A percentile compares a stretch with the other conserved stretches of the same genome.
These are phyloP conservation scores for Fusarium humuli DNA, from an alignment of 2,329 filamentous ascomycete genomes.

Conservation along the genomic window DNA sequence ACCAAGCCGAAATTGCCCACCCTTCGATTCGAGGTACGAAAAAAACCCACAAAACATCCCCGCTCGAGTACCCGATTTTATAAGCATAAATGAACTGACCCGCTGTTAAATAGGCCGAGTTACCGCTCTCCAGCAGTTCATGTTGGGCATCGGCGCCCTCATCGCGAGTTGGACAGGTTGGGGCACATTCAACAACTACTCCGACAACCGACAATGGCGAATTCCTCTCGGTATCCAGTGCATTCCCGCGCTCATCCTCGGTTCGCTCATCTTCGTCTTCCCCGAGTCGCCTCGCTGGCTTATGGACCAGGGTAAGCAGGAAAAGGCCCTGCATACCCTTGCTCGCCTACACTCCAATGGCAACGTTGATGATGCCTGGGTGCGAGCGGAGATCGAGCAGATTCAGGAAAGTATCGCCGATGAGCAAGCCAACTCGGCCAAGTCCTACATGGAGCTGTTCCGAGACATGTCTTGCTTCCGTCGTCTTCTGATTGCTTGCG, in stretches of 20 bases:
- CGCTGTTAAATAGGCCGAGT: not conserved
- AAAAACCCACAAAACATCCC: conserved; percentile 65
- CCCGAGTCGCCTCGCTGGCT: conserved; percentile 81
- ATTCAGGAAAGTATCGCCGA: conserved; percentile 74
- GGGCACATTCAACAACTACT: conserved; percentile 57
- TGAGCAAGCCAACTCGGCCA: conserved; percentile 63
- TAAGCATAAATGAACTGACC: conserved; percentile 4
- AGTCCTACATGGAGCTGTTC: conserved; percentile 67
- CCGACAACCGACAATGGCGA: conserved; percentile 50
- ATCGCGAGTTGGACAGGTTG: conserved; percentile 80
- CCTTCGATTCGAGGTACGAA: conserved; percentile 53
- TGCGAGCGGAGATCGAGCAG: conserved; percentile 75
- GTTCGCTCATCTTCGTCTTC: conserved; percentile 73
- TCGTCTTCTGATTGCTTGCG: conserved; percentile 70
- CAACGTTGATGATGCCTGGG: conserved; percentile 73
- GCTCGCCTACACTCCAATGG: conserved; percentile 77
- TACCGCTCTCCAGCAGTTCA: conserved; percentile 80
- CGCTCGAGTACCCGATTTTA: conserved; percentile 54
- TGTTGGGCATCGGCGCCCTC: conserved; percentile 81
- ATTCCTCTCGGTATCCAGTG: conserved; percentile 74
- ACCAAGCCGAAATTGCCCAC: conserved; percentile 82
- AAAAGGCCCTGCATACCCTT: conserved; percentile 73
- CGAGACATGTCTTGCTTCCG: conserved; percentile 71
- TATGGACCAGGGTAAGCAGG: conserved; percentile 73
- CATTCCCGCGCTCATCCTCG: conserved; percentile 73